These are phyloP conservation scores for Periconia sp. DNA, from an alignment of 2,329 filamentous ascomycete genomes.

Conservation along the genomic window DNA sequence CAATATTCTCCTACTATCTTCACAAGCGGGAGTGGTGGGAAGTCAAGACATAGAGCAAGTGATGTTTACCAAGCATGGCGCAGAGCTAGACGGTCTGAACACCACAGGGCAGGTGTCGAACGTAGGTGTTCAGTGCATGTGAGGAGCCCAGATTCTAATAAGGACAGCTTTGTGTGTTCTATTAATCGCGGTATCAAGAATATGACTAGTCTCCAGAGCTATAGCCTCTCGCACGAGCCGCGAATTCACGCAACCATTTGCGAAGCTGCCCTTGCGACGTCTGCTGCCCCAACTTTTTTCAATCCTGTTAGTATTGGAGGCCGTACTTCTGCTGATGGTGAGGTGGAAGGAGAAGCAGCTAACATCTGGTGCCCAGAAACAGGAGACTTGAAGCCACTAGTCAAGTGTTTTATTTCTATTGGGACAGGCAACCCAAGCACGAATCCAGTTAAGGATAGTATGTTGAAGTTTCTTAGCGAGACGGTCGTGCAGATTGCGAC, in stretches of 20 bases:
- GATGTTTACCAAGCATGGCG: too few relatives aligned
- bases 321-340: conserved; percentile 49
- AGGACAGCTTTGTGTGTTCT: too few relatives aligned
- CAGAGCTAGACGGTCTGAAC: conserved; percentile 12
- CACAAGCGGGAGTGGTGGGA: too few relatives aligned
- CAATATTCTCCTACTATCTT: too few relatives aligned
- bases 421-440: not conserved
- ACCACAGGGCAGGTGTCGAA: too few relatives aligned
- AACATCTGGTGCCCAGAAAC: conserved; percentile 4
- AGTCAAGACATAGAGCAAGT: too few relatives aligned
- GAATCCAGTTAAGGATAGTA: not conserved
- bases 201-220: too few relatives aligned
- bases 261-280: conserved; percentile 32
- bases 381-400: not conserved
- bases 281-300: conserved; percentile 26
- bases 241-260: too few relatives aligned
- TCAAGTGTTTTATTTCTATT: conserved; percentile 4
- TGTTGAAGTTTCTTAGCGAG: conserved; percentile 4
- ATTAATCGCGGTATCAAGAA: too few relatives aligned
- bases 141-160: too few relatives aligned
- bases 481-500: conserved; percentile 9
- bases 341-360: conserved; percentile 42
- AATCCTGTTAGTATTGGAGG: conserved; percentile 44
- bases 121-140: too few relatives aligned
- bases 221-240: too few relatives aligned